Conservation (phyloP, 257 asterid species). For the Paulownia fortunei region DNA sequence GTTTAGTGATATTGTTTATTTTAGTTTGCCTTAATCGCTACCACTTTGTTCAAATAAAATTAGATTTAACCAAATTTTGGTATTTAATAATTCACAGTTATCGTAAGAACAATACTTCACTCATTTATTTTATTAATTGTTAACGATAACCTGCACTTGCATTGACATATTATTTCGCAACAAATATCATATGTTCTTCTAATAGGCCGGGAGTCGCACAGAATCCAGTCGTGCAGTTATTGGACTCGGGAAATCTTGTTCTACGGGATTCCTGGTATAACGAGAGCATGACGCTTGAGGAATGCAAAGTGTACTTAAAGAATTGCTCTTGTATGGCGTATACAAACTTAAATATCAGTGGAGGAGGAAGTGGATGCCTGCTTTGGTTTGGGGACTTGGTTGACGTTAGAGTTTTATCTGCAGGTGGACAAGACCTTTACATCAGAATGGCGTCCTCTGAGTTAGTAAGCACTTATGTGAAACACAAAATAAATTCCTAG, state of each 20-base stretch:
- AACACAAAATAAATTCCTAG: background rate
- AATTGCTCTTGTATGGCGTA: constrained; percentile 54
- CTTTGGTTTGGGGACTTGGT: constrained; percentile 47
- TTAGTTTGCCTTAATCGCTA: no score
- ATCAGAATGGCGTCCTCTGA: constrained; percentile 49
- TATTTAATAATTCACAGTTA: no score
- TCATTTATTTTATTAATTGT: no score
- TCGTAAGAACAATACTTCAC: no score
- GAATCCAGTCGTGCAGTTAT: constrained; percentile 38
- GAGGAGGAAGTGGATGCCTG: constrained; percentile 43
- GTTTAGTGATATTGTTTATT: no score
- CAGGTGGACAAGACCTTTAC: constrained; percentile 37
- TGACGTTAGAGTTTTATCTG: constrained; percentile 39
- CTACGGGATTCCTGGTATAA: constrained; percentile 30
- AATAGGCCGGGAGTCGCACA: constrained; percentile 25
- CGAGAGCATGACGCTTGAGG: constrained; percentile 33
- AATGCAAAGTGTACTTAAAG: constrained; percentile 40
- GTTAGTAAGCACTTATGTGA: constrained; percentile 4
- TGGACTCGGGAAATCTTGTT: constrained; percentile 62
- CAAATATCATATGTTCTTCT: constrained; percentile 57
- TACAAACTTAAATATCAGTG: constrained; percentile 32
- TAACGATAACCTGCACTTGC: no score
- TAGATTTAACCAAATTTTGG: no score
- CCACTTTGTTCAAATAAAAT: no score
- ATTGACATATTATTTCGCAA: no score